A percentile compares a stretch with the other conserved stretches of the same genome.
phyloP scores from a whole-genome alignment of 1,284 basidiomycete species.

The Moesziomyces globuligerus region DNA sequence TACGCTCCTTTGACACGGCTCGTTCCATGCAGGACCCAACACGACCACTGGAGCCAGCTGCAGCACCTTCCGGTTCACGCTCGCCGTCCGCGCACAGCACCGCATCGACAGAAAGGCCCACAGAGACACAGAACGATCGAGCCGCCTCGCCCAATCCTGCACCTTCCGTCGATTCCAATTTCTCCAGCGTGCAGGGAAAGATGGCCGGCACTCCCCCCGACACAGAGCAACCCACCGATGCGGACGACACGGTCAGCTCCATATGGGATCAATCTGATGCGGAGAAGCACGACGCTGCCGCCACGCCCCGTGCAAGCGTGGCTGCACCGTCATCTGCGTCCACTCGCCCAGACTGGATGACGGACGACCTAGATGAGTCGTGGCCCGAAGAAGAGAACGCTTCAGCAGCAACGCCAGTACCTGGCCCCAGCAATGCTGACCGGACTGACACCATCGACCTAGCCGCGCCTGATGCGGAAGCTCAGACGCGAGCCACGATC shows the following conservation, averaged over 20 bases:
- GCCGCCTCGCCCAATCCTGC: constrained; percentile 19
- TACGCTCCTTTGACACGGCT: background rate
- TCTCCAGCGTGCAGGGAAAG: constrained; percentile 50
- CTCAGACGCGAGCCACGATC: background rate
- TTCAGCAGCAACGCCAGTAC: constrained; percentile 1
- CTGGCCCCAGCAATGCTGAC: background rate
- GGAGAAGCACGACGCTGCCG: background rate
- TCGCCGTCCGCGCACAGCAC: constrained; percentile 22
- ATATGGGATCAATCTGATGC: constrained; percentile 34
- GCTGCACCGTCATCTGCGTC: constrained; percentile 1
- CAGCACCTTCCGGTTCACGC: background rate
- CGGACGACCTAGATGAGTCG: constrained; percentile 49
- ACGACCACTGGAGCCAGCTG: background rate
- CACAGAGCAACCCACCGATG: constrained; percentile 1
- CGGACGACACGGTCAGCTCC: constrained; percentile 29
- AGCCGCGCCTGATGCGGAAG: too few relatives aligned
- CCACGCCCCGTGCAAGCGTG: background rate
- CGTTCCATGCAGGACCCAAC: background rate
- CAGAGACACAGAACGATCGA: background rate
- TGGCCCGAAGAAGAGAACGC: constrained; percentile 34
- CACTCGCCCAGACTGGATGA: constrained; percentile 43
- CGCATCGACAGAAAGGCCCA: constrained; percentile 24
- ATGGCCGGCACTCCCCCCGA: constrained; percentile 39
- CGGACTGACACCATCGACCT: background rate
- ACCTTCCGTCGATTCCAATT: constrained; percentile 45